Evolutionary conservation across 345 rosid genomes (phyloP), one percentile per base, ranked within the genome.

Genomic region (Camelina sativa): DNA sequence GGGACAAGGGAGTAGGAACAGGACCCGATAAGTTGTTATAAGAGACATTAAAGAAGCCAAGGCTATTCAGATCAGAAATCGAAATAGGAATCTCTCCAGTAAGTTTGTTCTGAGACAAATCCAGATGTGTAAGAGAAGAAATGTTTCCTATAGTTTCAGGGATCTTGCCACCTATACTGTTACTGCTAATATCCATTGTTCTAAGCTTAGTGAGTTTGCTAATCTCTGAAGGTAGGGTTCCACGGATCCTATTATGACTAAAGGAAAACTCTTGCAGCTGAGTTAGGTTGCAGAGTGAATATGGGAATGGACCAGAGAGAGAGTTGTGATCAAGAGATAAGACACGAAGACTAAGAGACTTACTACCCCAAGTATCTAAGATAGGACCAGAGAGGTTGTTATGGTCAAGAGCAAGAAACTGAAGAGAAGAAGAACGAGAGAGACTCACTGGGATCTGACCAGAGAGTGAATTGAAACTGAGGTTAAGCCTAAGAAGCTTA

Each of bases 21-120:
- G 82, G n/a, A 13, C 99, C 98, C 2, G 91, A 90, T 19, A 95
- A 90, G 78, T 88, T 83, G 84, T 95, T 92, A 51, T 87, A 85
- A 13, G 99, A 95, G 65, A 92, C 96, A 75, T 90, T 92, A 61
- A 95, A 85, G 53, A 75, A 87, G 41, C 47, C 72, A 60, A 94
- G 93, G 46, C 83, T 78, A 22, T 72, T 70, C 3, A 95, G 80
- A 71, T 68, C 78, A 48, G 80, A 58, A 53, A 95, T 66, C 3
- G 91, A 89, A 72, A 43, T 23, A 30, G 99, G 99, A 62, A 94
- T 85, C 78, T 88, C 84, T 70, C 95, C 97, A 19, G 80, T 76
- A 17, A 94, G 79, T 8, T 80, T 81, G 78, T 89, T 91, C 35
- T 76, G 82, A 5, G 97, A 81, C 34, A 89, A 76, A 83, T 91